Percentiles rank a stretch among this genome's conserved stretches.
Evolutionary conservation across 345 rosid genomes (phyloP).

Genomic region (Balakata baccata): DNA sequence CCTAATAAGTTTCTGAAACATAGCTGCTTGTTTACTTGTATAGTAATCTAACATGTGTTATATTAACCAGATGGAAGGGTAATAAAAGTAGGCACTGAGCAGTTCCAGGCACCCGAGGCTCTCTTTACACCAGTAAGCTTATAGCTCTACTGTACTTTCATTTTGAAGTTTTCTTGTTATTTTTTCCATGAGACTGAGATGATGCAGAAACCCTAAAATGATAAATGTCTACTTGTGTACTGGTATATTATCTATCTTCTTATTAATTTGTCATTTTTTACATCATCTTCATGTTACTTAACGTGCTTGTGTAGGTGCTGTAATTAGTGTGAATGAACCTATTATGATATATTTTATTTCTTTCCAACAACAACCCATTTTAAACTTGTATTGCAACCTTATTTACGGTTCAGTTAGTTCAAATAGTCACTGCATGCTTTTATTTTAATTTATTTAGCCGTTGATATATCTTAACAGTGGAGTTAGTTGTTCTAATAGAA

Average conservation of each 20-base stretch:
- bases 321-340: neutral
- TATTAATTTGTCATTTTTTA: neutral
- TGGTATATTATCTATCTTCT: neutral
- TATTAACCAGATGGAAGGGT: slow-evolving; percentile 75
- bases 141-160: neutral
- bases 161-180: neutral
- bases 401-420: neutral
- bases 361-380: neutral
- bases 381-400: neutral
- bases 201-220: neutral
- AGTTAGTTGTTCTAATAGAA: no score
- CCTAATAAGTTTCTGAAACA: neutral
- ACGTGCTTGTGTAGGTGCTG: neutral
- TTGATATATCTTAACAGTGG: no score
- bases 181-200: neutral
- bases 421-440: neutral
- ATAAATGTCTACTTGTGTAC: neutral
- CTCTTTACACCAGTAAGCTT: slow-evolving; percentile 87
- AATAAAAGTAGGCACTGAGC: slow-evolving; percentile 97
- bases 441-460: neutral
- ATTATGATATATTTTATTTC: neutral
- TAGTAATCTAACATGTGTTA: slow-evolving; percentile 3
- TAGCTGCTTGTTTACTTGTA: neutral
- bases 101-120: slow-evolving; percentile 98
- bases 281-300: neutral